Evolutionary conservation across 306 rosid genomes (phyloP), one percentile per base, ranked within the genome.

Genomic region (Oxytropis ochrocephala): DNA sequence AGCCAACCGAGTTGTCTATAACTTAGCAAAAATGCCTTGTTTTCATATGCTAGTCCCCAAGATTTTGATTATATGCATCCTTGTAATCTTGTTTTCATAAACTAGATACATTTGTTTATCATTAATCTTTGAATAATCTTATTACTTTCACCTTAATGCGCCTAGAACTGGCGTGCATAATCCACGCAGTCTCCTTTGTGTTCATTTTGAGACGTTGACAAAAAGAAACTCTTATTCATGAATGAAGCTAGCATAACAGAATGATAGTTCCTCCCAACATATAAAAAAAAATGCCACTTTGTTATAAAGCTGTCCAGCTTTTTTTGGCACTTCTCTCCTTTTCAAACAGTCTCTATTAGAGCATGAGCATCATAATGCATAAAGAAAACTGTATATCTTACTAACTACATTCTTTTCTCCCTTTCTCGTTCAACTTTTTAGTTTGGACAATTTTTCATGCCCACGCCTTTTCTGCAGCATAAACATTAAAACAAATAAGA

Each of bases 311-410:
- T 39, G 69, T 32, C 68, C 2, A 4, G 12, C 38, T 27, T 16
- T 7, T 43, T 77, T 14, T 39, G 11, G 24, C 74, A 52, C 44
- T 29, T 29, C 62, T n/a, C 42, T 33, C 49, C 30, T 5, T 48
- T 48, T 14, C 33, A 41, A 60, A 50, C 64, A 73, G 53, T 59
- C 51, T 42, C 54, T n/a, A n/a, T 13, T 12, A 17, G 27, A 70
- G 75, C 70, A 70, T 67, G 27, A 70, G 75, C 70, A 70, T 67
- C 69, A 64, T 74, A 54, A 49, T 54, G 73, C 58, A 62, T n/a
- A 39, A 54, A 55, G 64, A 78, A 63, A 68, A 77, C 69, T 42
- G 59, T 21, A 69, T 59, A 57, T n/a, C n/a, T n/a, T n/a, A n/a
- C n/a, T n/a, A n/a, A n/a, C n/a, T n/a, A 70, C 48, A 56, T 70